Conservation (phyloP, 805 yeast genomes). For the Scheffersomyces coipomensis region DNA sequence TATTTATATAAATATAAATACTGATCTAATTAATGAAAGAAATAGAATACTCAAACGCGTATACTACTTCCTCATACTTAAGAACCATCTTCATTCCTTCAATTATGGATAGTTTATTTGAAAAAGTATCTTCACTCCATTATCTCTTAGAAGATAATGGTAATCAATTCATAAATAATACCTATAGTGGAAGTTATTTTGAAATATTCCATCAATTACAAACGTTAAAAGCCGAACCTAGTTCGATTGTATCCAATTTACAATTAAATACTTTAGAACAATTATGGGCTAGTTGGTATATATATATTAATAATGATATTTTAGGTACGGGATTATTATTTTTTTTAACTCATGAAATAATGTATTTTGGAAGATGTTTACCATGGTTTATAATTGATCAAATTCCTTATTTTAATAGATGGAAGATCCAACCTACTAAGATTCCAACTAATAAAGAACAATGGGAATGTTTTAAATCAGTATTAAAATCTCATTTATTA, state of each 20-base stretch:
- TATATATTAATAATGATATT: conserved; percentile 80
- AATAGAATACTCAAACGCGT: too few species aligned
- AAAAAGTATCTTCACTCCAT: background rate
- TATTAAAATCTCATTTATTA: conserved; percentile 79
- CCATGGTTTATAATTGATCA: conserved; percentile 91
- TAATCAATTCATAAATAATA: background rate
- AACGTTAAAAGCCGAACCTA: conserved; percentile 1
- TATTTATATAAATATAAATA: too few species aligned
- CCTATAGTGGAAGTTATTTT: too few species aligned
- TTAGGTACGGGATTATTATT: conserved; percentile 89
- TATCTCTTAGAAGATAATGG: background rate
- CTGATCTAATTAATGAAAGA: too few species aligned
- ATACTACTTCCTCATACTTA: too few species aligned
- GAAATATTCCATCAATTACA: conserved; percentile 4
- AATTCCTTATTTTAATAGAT: conserved; percentile 80
- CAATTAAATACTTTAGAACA: conserved; percentile 45
- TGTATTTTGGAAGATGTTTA: conserved; percentile 87
- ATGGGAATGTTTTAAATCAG: conserved; percentile 87
- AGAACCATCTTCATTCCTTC: too few species aligned
- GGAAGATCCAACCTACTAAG: conserved; percentile 86
- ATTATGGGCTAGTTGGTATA: conserved; percentile 88
- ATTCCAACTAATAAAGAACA: conserved; percentile 81
- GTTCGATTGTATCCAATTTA: conserved; percentile 16
- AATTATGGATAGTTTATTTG: background rate
- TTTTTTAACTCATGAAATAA: conserved; percentile 77